Evolutionary conservation across 1,139 yeast species (phyloP).

Genomic region (Nakaseomyces nivariensis): DNA sequence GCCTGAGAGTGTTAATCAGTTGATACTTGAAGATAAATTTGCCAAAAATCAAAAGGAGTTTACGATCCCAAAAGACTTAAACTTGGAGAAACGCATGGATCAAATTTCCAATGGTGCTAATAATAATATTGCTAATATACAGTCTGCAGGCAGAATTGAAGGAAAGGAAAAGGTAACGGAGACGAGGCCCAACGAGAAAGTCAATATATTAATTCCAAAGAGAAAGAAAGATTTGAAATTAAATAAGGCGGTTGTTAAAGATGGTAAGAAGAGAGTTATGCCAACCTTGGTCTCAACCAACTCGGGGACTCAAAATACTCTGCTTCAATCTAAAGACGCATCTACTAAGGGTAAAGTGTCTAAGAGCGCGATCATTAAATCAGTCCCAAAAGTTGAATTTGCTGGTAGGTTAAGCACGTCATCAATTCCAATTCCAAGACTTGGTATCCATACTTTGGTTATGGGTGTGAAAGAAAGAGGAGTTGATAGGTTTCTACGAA

Average conservation of each 20-base stretch:
- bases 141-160: conserved; percentile 11
- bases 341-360: neutral
- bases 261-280: conserved; percentile 80
- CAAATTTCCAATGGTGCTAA: conserved; percentile 4
- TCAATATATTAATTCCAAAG: conserved; percentile 24
- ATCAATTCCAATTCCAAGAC: conserved; percentile 29
- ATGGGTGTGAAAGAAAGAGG: conserved; percentile 28
- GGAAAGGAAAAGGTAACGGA: neutral
- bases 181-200: conserved; percentile 10
- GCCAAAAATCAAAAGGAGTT: conserved; percentile 12
- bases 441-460: conserved; percentile 32
- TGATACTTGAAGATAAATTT: conserved; percentile 55
- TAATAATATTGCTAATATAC: conserved; percentile 10
- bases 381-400: neutral
- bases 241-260: conserved; percentile 24
- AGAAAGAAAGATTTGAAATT: conserved; percentile 22
- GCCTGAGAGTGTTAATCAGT: conserved; percentile 80
- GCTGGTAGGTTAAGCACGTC: conserved; percentile 26
- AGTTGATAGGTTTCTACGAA: conserved; percentile 23
- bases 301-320: neutral
- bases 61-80: conserved; percentile 5
- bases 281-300: conserved; percentile 61
- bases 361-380: neutral
- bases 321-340: conserved; percentile 5
- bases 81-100: conserved; percentile 15